These are phyloP conservation scores for Trichoderma atrobrunneum DNA, from an alignment of 2,329 filamentous ascomycete genomes.

Conservation along the genomic window DNA sequence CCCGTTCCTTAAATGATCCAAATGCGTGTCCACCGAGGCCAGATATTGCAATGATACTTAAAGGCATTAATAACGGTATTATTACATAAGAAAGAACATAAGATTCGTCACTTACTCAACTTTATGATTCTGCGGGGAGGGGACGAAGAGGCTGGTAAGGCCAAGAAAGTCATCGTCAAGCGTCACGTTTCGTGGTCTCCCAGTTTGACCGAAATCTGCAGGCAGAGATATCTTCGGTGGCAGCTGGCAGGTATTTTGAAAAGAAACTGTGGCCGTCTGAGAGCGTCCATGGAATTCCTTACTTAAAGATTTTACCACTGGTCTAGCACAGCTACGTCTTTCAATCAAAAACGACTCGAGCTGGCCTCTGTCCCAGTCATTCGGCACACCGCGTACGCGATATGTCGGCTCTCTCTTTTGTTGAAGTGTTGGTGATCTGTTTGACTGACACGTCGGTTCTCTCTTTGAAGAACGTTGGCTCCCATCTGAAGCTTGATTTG, in stretches of 20 bases:
- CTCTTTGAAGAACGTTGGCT: no score
- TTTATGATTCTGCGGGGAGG: background rate
- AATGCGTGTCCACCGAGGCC: background rate
- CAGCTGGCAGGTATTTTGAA: background rate
- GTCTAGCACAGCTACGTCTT: background rate
- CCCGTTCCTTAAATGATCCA: background rate
- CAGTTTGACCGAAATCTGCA: no score
- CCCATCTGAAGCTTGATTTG: no score
- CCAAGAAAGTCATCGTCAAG: no score
- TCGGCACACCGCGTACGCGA: no score
- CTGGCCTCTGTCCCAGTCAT: background rate
- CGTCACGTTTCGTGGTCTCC: no score
- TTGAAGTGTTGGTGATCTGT: no score
- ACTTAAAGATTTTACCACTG: background rate
- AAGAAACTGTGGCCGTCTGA: background rate
- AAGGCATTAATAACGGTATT: no score
- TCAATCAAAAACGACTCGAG: background rate
- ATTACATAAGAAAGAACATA: no score
- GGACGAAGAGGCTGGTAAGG: background rate
- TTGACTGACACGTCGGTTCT: no score
- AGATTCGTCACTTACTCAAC: constrained; percentile 12
- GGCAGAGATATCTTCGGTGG: background rate
- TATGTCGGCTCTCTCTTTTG: no score
- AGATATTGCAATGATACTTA: background rate
- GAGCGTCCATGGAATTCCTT: background rate